phyloP scores from a whole-genome alignment of 768 basidiomycete genomes.

The Suillus hirtellus region DNA sequence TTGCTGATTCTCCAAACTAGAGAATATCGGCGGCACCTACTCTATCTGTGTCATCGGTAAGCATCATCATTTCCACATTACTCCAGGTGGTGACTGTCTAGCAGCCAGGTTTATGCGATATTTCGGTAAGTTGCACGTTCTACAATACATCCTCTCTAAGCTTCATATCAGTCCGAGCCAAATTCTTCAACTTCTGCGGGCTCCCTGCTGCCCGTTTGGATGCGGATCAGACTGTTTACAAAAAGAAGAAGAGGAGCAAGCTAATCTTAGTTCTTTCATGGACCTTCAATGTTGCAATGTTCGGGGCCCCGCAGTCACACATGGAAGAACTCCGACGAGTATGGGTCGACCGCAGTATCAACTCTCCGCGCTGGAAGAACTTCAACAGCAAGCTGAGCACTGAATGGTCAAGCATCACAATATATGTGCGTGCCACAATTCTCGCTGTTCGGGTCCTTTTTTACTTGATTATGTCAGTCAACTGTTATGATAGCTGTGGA shows the following conservation, averaged over 20 bases:
- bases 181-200: conserved; percentile 49
- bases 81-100: neutral
- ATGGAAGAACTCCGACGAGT: conserved; percentile 15
- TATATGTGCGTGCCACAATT: conserved; percentile 40
- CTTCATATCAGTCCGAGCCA: conserved; percentile 23
- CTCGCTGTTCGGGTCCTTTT: neutral
- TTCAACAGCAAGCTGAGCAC: conserved; percentile 8
- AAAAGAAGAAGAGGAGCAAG: conserved; percentile 2
- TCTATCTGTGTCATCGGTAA: conserved; percentile 8
- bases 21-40: conserved; percentile 1
- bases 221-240: conserved; percentile 42
- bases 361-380: conserved; percentile 14
- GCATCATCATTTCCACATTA: neutral
- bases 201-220: conserved; percentile 46
- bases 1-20: conserved; percentile 2
- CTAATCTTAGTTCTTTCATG: conserved; percentile 14
- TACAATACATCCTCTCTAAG: neutral
- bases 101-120: conserved; percentile 45
- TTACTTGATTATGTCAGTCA: neutral
- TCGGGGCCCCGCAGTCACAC: conserved; percentile 28
- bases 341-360: conserved; percentile 13
- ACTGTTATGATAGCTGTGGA: conserved; percentile 12
- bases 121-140: conserved; percentile 34
- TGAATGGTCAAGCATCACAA: conserved; percentile 38
- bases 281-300: conserved; percentile 25